Evolutionary conservation across 176 grass and related monocot species (phyloP).

Genomic region (Cenchrus americanus): DNA sequence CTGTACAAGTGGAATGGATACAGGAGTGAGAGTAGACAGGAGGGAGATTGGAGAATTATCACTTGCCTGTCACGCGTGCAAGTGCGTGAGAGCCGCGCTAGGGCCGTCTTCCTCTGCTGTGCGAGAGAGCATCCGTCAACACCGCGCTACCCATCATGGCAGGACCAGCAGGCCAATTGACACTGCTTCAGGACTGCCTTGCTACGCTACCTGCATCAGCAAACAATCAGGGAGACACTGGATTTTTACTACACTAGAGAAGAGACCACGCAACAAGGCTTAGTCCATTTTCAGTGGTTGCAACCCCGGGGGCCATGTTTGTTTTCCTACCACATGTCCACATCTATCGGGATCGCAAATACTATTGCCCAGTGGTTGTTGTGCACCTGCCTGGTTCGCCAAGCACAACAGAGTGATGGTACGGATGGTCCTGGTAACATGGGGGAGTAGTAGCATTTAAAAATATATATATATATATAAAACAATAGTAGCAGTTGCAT

Average conservation of each 20-base stretch:
- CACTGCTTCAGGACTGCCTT: neutral
- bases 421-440: too few species aligned
- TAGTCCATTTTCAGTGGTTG: too few species aligned
- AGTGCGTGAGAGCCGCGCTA: conserved; percentile 23
- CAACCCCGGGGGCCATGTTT: too few species aligned
- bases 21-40: neutral
- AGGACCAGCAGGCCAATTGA: neutral
- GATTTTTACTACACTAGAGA: neutral
- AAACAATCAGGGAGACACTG: neutral
- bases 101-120: neutral
- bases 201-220: conserved; percentile 1
- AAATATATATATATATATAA: too few species aligned
- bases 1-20: neutral
- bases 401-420: too few species aligned
- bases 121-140: neutral
- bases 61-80: conserved; percentile 13
- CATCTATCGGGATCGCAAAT: too few species aligned
- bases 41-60: conserved; percentile 21
- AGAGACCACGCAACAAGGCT: too few species aligned
- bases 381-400: too few species aligned
- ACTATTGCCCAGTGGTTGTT: too few species aligned
- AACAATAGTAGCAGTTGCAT: too few species aligned
- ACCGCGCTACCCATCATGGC: neutral
- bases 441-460: too few species aligned
- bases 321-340: too few species aligned